Evolutionary conservation across 2,329 filamentous ascomycete genomes (phyloP).

Genomic region (Fusarium sambucinum): DNA sequence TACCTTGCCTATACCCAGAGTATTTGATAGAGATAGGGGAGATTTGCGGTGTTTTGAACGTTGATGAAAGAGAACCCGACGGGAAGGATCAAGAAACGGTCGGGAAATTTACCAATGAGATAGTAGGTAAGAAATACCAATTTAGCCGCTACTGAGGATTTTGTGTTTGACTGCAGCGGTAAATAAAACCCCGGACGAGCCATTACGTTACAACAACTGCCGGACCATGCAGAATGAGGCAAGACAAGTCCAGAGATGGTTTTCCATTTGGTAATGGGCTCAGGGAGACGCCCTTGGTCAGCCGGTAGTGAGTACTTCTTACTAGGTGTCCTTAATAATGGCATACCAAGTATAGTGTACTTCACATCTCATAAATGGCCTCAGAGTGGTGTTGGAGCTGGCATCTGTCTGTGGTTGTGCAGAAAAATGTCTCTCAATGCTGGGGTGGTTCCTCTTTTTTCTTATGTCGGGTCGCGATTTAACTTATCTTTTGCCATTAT

Average conservation of each 20-base stretch:
- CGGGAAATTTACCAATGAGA: slow-evolving; percentile 33
- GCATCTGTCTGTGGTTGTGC: slow-evolving; percentile 33
- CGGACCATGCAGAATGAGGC: slow-evolving; percentile 50
- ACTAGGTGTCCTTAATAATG: too few species aligned
- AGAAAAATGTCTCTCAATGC: slow-evolving; percentile 36
- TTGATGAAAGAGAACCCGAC: slow-evolving; percentile 23
- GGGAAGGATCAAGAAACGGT: slow-evolving; percentile 8
- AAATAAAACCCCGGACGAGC: slow-evolving; percentile 42
- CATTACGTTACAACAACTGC: slow-evolving; percentile 51
- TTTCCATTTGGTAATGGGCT: slow-evolving; percentile 51
- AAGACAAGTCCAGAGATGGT: slow-evolving; percentile 41
- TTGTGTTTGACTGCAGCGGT: slow-evolving; percentile 29
- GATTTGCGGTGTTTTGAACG: slow-evolving; percentile 30
- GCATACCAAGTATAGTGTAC: slow-evolving; percentile 23
- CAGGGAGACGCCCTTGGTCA: slow-evolving; percentile 42
- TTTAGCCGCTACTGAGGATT: slow-evolving; percentile 38
- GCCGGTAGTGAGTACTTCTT: slow-evolving; percentile 39
- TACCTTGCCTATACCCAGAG: slow-evolving; percentile 1
- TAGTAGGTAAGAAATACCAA: slow-evolving; percentile 36
- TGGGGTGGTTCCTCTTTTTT: slow-evolving; percentile 39
- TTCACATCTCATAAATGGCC: slow-evolving; percentile 4
- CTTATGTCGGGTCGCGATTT: slow-evolving; percentile 19
- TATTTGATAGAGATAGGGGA: slow-evolving; percentile 42
- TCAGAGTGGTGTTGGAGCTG: slow-evolving; percentile 33
- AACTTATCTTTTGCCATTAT: slow-evolving; percentile 54